Percentiles rank a stretch among this genome's conserved stretches.
Conservation (phyloP, 2,329 filamentous ascomycete species). For the Penicillium digitatum region DNA sequence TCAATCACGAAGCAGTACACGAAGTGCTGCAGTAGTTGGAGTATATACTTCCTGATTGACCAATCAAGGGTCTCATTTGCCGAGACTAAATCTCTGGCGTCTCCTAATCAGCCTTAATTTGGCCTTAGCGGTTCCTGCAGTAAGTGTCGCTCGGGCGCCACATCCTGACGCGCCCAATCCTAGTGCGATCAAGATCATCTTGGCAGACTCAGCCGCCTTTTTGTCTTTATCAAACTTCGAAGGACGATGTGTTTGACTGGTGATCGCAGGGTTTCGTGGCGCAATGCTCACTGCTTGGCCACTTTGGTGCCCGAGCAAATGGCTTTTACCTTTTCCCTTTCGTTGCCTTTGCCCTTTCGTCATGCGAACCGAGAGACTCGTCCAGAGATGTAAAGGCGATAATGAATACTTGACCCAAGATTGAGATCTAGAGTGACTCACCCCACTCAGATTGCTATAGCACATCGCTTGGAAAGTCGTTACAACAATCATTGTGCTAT, state of each 20-base stretch:
- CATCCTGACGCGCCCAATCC: conserved; percentile 10
- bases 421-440: not conserved
- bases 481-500: not conserved
- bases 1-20: not conserved
- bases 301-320: not conserved
- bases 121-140: conserved; percentile 9
- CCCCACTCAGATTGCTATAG: not conserved
- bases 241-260: not conserved
- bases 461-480: not conserved
- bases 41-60: conserved; percentile 4
- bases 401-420: not conserved
- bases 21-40: not conserved
- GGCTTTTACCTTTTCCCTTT: not conserved
- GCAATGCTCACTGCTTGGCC: conserved; percentile 3
- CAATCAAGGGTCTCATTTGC: conserved; percentile 3
- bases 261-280: not conserved
- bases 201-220: not conserved
- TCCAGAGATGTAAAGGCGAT: not conserved
- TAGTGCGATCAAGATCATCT: not conserved
- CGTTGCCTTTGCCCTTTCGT: not conserved
- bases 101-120: not conserved
- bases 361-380: not conserved
- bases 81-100: conserved; percentile 6
- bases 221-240: not conserved
- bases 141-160: conserved; percentile 9